Conservation (phyloP, 371 early-diverging fungal species). For the Apophysomyces trapeziformis region DNA sequence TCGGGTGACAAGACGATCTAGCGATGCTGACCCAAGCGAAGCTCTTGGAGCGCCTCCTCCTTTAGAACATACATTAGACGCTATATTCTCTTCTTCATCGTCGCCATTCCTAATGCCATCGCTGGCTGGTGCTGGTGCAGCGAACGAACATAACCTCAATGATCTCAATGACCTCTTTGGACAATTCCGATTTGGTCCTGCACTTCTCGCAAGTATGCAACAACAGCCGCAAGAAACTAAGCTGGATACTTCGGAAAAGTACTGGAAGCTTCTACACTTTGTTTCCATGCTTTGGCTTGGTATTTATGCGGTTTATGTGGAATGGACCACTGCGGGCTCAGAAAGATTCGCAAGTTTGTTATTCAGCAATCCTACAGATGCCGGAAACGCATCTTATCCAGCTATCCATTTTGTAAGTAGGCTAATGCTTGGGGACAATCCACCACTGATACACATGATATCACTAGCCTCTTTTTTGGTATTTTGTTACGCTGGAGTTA, state of each 20-base stretch:
- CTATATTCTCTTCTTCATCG: conserved; percentile 13
- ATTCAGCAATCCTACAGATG: conserved; percentile 2
- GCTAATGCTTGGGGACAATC: background rate
- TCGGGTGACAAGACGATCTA: conserved; percentile 15
- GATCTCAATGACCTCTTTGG: conserved; percentile 20
- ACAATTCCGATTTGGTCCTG: conserved; percentile 34
- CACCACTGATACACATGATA: background rate
- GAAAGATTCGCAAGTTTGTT: conserved; percentile 47
- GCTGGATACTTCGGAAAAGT: conserved; percentile 39
- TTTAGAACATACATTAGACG: conserved; percentile 17
- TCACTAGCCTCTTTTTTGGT: conserved; percentile 65
- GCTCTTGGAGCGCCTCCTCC: conserved; percentile 47
- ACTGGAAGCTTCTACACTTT: conserved; percentile 62
- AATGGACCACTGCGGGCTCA: conserved; percentile 42
- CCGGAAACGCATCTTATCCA: conserved; percentile 15
- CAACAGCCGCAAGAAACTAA: conserved; percentile 25
- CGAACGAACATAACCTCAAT: conserved; percentile 15
- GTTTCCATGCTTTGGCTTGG: conserved; percentile 50
- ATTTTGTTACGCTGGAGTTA: conserved; percentile 61
- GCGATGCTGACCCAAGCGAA: conserved; percentile 49
- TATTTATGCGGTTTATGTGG: conserved; percentile 51
- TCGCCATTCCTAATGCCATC: conserved; percentile 16
- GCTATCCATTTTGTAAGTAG: conserved; percentile 36
- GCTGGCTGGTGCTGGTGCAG: conserved; percentile 4
- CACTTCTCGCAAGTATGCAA: conserved; percentile 34